A percentile compares a stretch with the other conserved stretches of the same genome.
Conservation (phyloP, 805 yeast genomes). For the Wickerhamiella galacta region DNA sequence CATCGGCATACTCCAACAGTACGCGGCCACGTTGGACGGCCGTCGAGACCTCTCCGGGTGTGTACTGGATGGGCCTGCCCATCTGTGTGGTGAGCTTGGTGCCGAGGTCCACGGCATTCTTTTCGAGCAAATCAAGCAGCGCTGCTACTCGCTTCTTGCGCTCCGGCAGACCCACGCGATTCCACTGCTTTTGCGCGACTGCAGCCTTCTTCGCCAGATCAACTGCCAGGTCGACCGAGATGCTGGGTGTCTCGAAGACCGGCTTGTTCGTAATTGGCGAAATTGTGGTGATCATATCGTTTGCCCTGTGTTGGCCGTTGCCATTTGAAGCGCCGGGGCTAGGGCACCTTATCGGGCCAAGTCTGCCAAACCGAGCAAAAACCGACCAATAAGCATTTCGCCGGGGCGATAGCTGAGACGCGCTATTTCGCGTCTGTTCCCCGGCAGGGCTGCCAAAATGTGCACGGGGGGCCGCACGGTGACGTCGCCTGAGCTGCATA, state of each 20-base stretch:
- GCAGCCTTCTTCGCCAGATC: slow-evolving; percentile 12
- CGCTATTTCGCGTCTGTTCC: no score
- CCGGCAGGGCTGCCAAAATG: no score
- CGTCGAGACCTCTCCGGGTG: slow-evolving; percentile 19
- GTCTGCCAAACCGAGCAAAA: no score
- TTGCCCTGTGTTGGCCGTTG: no score
- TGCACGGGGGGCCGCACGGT: no score
- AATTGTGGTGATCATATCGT: slow-evolving; percentile 17
- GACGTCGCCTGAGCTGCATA: no score
- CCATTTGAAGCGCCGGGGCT: no score
- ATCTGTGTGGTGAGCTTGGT: slow-evolving; percentile 20
- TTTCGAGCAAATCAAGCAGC: slow-evolving; percentile 14
- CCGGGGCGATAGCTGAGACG: no score
- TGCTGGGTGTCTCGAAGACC: slow-evolving; percentile 16
- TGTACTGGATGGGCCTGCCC: slow-evolving; percentile 23
- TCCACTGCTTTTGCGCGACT: slow-evolving; percentile 16
- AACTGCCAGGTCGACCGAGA: slow-evolving; percentile 13
- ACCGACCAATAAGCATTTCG: no score
- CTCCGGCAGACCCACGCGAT: slow-evolving; percentile 10
- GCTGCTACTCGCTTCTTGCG: slow-evolving; percentile 16
- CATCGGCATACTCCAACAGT: slow-evolving; percentile 19
- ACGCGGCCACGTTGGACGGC: slow-evolving; percentile 18
- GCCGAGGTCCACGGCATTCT: slow-evolving; percentile 16
- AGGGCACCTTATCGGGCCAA: no score
- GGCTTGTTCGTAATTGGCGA: slow-evolving; percentile 19